Evolutionary conservation across 164 flowering plant species (phyloP), one percentile per base, ranked within the genome.

Genomic region (Macadamia tetraphylla): DNA sequence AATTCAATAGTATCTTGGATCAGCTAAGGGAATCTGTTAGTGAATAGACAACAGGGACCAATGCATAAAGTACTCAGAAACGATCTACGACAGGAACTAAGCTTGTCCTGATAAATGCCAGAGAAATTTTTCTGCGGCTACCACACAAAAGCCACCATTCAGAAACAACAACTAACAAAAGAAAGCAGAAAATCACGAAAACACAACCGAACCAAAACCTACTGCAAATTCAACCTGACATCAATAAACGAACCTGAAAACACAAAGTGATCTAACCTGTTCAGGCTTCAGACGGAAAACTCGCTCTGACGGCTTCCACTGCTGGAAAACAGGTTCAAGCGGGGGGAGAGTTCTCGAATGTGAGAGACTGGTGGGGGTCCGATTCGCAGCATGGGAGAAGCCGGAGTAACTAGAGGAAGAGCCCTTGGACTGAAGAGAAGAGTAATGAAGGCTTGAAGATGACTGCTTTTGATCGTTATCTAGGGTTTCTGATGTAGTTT

Each of bases 291-390:
- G 69, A 12, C 68, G 73, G 60, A 71, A 71, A 51, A 76, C 84
- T 10, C 83, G 71, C 1, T 77, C 85, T 17, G 78, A 81, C 30
- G 84, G 84, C 71, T 78, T 76, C 84, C 84, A 81, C 18, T 69
- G 74, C 53, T 76, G 73, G 35, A 76, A 71, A 17, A 78, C 76
- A 9, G 81, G 67, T 15, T 81, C 80, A 6, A 78, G 80, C 7
- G 69, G 61, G 44, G 74, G 8, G 11, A 65, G 62, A 51, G 66
- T 58, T 62, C 69, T 66, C 3, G 77, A 65, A 0, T 43, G 0
- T 7, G 69, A 40, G 61, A 67, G 60, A 58, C 63, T 73, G 4
- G 58, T 53, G 77, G 77, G 66, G 71, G 68, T 64, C 23, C 79
- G 70, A 29, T 72, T 64, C 40, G 70, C 60, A 13, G 71, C 77